Conservation (phyloP, 202 grass and related monocot genomes). For the Schoenoplectus triqueter region DNA sequence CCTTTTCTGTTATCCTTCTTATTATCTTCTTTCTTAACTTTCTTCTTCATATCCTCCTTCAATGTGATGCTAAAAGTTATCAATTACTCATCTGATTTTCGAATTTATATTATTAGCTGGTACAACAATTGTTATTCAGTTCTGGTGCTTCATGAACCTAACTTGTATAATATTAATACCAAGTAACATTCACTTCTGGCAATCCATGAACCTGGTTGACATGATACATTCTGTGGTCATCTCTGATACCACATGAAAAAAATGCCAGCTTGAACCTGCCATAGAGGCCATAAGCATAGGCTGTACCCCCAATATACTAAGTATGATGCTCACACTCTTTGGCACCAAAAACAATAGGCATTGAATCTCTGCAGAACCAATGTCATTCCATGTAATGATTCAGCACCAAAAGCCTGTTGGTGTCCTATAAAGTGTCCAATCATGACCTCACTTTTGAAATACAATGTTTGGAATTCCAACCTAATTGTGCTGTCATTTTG, state of each 20-base stretch:
- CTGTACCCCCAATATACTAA: background rate
- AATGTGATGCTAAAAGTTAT: conserved; percentile 2
- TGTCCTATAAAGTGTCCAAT: background rate
- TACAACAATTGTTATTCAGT: background rate
- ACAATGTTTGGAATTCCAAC: background rate
- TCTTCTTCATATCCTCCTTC: conserved; percentile 41
- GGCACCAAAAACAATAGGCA: background rate
- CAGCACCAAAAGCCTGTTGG: background rate
- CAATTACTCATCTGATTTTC: background rate
- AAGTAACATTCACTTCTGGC: background rate
- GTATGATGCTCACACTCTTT: background rate
- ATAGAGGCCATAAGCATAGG: background rate
- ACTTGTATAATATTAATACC: background rate
- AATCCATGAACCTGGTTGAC: background rate
- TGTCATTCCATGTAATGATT: background rate
- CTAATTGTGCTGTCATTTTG: background rate
- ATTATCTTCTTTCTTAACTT: conserved; percentile 37
- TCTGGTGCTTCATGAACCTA: background rate
- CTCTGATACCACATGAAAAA: background rate
- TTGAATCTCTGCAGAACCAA: background rate
- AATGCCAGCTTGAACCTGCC: background rate
- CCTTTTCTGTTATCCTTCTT: conserved; percentile 28
- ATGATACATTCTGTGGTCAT: background rate
- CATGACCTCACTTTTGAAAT: background rate
- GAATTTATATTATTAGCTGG: background rate